Evolutionary conservation across 306 rosid genomes (phyloP), one percentile per base, ranked within the genome.

Genomic region (Lathyrus aphaca): DNA sequence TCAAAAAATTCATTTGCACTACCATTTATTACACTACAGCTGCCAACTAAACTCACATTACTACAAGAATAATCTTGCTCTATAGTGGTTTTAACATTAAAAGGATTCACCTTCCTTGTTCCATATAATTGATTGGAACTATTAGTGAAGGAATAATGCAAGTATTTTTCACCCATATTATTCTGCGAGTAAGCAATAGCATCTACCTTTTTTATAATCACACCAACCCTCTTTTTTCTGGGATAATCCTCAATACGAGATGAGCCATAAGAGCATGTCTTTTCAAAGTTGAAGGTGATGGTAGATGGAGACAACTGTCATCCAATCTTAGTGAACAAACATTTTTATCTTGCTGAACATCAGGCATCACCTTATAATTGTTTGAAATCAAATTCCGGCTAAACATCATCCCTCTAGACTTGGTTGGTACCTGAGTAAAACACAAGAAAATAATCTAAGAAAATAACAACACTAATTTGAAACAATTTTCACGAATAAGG

Each of bases 11-110:
- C 68, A 82, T 69, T 64, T 63, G 78, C 69, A 59, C 67, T 66
- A 75, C 72, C 55, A 78, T 85, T 72, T 73, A 44, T 77, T 69
- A 79, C 86, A 82, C 92, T 84, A 85, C 94, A 85, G 82, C 99
- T 94, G 76, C 88, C 99, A 60, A 94, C 92, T 43, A 95, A 94
- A 77, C 85, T 88, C 60, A 78, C 32, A 82, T 64, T 84, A 66
- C 80, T 83, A 80, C 81, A 86, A 73, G 72, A 69, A 66, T 75
- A 82, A 86, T 58, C 82, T 49, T 74, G 64, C 71, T 77, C 89
- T 5, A 72, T 71, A 59, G 80, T 76, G 82, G 84, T 78, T 77
- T 81, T 57, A 63, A 70, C 68, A 79, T 68, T 79, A 77, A 48
- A 61, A 69, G 45, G 68, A 63, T 66, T 78, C 72, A 43, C 63